Evolutionary conservation across 169 alveolate species (phyloP).

Genomic region (Babesia ovis): DNA sequence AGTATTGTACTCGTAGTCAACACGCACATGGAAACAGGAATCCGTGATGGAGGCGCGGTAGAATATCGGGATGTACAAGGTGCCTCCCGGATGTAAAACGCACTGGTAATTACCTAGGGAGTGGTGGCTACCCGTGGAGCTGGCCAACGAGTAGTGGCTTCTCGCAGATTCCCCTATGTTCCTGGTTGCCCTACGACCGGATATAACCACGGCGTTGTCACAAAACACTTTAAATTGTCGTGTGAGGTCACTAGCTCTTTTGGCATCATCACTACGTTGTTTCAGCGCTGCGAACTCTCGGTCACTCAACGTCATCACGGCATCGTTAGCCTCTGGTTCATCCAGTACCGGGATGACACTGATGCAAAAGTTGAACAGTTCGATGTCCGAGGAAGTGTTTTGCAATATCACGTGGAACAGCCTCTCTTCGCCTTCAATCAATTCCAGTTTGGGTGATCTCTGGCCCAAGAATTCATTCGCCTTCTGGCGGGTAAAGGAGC

Average conservation of each 20-base stretch:
- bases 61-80: constrained; percentile 39
- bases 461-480: neutral
- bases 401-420: constrained; percentile 23
- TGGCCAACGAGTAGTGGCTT: neutral
- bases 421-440: constrained; percentile 31
- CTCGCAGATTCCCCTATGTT: neutral
- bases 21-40: constrained; percentile 14
- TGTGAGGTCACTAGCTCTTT: neutral
- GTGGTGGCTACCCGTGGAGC: neutral
- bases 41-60: constrained; percentile 25
- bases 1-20: constrained; percentile 24
- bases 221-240: constrained; percentile 11
- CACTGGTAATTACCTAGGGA: neutral
- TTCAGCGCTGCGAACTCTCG: constrained; percentile 16
- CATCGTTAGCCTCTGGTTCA: constrained; percentile 10
- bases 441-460: neutral
- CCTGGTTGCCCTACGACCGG: neutral
- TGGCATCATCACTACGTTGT: constrained; percentile 6
- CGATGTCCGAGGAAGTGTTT: constrained; percentile 13
- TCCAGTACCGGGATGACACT: constrained; percentile 32
- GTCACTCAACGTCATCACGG: constrained; percentile 23
- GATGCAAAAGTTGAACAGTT: neutral
- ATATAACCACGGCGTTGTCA: neutral
- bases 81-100: constrained; percentile 14
- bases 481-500: constrained; percentile 17